Conservation (phyloP, 495 filamentous ascomycete genomes). For the Neurospora sp. region DNA sequence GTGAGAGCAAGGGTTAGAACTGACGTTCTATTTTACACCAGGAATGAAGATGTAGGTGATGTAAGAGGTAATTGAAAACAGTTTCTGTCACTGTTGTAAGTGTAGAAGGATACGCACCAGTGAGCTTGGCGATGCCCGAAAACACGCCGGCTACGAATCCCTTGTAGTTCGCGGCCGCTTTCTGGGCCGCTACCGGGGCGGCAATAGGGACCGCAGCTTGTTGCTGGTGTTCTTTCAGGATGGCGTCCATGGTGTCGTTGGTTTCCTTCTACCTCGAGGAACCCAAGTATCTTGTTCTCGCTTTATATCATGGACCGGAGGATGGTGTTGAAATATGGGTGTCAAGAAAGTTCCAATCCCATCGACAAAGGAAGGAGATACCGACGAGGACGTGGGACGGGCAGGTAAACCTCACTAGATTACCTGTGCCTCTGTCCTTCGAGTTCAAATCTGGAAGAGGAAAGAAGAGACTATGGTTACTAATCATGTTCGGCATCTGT, state of each 20-base stretch:
- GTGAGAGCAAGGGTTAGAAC: not conserved
- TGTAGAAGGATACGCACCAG: constrained; percentile 44
- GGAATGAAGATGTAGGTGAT: not conserved
- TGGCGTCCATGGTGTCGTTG: constrained; percentile 8
- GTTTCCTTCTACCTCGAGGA: not conserved
- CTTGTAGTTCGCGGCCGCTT: constrained; percentile 51
- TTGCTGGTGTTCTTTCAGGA: not conserved
- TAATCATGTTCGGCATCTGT: not conserved
- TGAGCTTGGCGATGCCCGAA: constrained; percentile 83
- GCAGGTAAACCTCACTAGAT: not conserved
- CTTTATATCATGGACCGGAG: not conserved
- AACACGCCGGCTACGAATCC: constrained; percentile 94
- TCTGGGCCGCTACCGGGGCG: constrained; percentile 3
- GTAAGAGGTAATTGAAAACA: not conserved
- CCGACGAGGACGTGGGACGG: not conserved
- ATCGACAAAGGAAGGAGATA: not conserved
- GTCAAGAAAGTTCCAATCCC: not conserved
- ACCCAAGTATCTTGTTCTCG: not conserved
- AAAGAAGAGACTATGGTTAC: not conserved
- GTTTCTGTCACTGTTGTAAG: not conserved
- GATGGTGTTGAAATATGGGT: not conserved
- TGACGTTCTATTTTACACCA: not conserved
- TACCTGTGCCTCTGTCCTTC: not conserved
- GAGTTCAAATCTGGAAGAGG: not conserved
- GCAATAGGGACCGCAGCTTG: constrained; percentile 3